These are phyloP conservation scores for Monosporascus sp. DNA, from an alignment of 2,329 filamentous ascomycete genomes.

Conservation along the genomic window DNA sequence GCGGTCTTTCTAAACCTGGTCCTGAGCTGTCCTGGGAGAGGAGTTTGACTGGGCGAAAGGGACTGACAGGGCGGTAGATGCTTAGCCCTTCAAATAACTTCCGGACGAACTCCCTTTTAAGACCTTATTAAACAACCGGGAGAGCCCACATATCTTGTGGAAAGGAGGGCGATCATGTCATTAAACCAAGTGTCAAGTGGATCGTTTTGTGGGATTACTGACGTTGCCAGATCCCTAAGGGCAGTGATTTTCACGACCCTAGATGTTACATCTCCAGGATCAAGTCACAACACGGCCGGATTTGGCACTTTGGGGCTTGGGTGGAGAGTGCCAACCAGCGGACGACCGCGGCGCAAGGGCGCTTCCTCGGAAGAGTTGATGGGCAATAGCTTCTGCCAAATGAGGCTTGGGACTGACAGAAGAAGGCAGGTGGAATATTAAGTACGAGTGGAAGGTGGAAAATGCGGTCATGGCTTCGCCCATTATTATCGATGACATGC, in stretches of 20 bases:
- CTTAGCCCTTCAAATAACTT: background rate
- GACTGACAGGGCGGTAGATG: background rate
- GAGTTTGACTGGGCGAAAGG: background rate
- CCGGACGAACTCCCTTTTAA: background rate
- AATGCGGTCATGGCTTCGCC: background rate
- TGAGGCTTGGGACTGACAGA: background rate
- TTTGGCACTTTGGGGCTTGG: too few species aligned
- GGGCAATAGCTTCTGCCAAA: background rate
- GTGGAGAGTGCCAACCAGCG: too few species aligned
- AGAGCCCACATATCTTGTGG: background rate
- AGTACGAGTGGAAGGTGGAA: background rate
- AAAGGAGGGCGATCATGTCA: background rate
- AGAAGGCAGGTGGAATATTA: background rate
- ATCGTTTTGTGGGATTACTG: background rate
- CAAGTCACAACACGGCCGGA: too few species aligned
- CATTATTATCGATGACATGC: background rate
- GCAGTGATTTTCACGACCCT: background rate
- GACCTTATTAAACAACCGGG: background rate
- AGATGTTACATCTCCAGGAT: background rate
- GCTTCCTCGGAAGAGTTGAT: background rate
- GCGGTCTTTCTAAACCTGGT: background rate
- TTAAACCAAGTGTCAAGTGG: background rate
- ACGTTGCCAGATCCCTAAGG: background rate
- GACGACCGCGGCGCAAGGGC: too few species aligned
- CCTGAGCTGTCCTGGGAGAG: background rate